Conservation (phyloP, 1,284 basidiomycete genomes). For the Hortiboletus rubellus region DNA sequence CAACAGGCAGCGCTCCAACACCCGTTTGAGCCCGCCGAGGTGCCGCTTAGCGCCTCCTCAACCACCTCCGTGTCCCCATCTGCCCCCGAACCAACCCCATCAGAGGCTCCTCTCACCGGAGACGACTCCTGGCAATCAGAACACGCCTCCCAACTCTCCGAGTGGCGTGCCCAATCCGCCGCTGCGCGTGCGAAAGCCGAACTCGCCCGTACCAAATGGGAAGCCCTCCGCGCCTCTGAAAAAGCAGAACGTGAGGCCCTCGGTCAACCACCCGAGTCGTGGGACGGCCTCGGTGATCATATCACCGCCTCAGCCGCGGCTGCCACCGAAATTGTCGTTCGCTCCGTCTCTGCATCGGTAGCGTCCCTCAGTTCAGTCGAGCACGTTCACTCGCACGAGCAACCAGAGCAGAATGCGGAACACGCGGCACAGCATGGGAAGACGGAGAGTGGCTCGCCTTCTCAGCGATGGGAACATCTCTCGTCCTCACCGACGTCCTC, state of each 20-base stretch:
- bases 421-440: slow-evolving; percentile 5
- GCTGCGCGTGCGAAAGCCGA: slow-evolving; percentile 75
- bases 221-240: slow-evolving; percentile 43
- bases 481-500: slow-evolving; percentile 65
- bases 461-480: slow-evolving; percentile 72
- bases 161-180: slow-evolving; percentile 75
- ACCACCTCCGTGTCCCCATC: slow-evolving; percentile 8
- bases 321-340: slow-evolving; percentile 18
- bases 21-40: slow-evolving; percentile 30
- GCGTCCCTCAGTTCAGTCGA: slow-evolving; percentile 27
- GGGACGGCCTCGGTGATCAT: slow-evolving; percentile 48
- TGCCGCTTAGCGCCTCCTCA: slow-evolving; percentile 24
- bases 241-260: slow-evolving; percentile 34
- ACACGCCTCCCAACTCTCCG: slow-evolving; percentile 67
- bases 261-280: slow-evolving; percentile 47
- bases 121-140: slow-evolving; percentile 56
- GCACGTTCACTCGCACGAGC: slow-evolving; percentile 50
- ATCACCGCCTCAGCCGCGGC: slow-evolving; percentile 27
- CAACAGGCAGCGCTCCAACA: slow-evolving; percentile 26
- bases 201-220: slow-evolving; percentile 71
- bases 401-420: slow-evolving; percentile 33
- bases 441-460: slow-evolving; percentile 35
- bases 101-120: slow-evolving; percentile 5
- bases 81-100: not conserved
- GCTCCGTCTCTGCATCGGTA: slow-evolving; percentile 21